Conservation (phyloP, 495 filamentous ascomycete species). For the Xylaria nigripes region DNA sequence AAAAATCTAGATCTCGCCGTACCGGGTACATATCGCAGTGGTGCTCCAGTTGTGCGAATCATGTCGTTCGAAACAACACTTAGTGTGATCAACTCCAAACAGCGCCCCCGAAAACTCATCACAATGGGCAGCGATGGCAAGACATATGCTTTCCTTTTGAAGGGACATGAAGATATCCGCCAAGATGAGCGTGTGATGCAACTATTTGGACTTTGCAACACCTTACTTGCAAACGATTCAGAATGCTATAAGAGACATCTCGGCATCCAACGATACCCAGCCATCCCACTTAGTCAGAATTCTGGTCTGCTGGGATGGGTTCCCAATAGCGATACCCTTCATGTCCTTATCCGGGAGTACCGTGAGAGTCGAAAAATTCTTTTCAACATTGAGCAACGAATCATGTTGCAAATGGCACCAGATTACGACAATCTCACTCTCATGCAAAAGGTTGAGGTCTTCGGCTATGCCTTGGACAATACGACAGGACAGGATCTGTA, state of each 20-base stretch:
- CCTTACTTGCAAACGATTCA: conserved; percentile 79
- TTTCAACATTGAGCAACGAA: conserved; percentile 96
- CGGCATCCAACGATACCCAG: conserved; percentile 88
- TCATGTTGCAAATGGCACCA: conserved; percentile 99
- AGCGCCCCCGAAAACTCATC: conserved; percentile 82
- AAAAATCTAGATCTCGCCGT: conserved; percentile 82
- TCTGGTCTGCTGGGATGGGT: conserved; percentile 95
- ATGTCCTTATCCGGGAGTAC: conserved; percentile 94
- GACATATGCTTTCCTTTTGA: conserved; percentile 77
- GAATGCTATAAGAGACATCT: conserved; percentile 96
- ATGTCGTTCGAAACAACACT: conserved; percentile 80
- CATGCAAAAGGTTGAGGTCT: conserved; percentile 99
- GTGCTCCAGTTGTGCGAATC: conserved; percentile 78
- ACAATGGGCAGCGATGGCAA: conserved; percentile 81
- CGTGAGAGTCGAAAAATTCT: conserved; percentile 93
- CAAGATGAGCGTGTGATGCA: conserved; percentile 99
- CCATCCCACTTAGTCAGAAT: conserved; percentile 90
- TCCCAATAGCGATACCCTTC: conserved; percentile 94
- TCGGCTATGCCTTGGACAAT: conserved; percentile 97
- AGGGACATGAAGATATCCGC: conserved; percentile 96
- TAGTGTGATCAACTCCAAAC: conserved; percentile 92
- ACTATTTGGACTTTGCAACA: conserved; percentile 93
- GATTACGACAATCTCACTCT: conserved; percentile 97
- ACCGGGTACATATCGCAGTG: conserved; percentile 86
- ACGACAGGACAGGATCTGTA: conserved; percentile 98